Percentiles rank a stretch among this genome's conserved stretches.
Conservation (phyloP, 192 early-diverging fungal genomes). For the Coemansia sp. region DNA sequence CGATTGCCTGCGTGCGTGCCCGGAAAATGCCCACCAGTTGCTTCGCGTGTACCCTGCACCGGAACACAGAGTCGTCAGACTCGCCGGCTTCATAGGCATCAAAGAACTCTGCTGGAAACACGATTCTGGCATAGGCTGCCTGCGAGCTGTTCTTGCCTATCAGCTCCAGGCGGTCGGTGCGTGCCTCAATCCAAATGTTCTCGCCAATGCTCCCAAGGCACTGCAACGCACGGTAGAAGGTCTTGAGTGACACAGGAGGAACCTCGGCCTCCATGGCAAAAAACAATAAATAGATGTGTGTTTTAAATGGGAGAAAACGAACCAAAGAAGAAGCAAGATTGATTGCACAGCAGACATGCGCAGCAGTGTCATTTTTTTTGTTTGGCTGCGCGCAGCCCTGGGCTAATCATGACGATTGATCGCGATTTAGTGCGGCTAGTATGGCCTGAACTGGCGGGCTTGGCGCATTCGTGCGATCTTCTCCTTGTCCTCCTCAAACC, state of each 20-base stretch:
- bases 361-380: neutral
- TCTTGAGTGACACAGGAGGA: slow-evolving; percentile 43
- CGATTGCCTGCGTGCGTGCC: slow-evolving; percentile 31
- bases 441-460: slow-evolving; percentile 81
- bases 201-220: slow-evolving; percentile 63
- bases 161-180: slow-evolving; percentile 54
- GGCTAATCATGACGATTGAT: neutral
- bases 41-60: slow-evolving; percentile 44
- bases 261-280: slow-evolving; percentile 49
- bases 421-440: slow-evolving; percentile 51
- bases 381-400: slow-evolving; percentile 15
- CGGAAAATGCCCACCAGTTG: slow-evolving; percentile 47
- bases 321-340: neutral
- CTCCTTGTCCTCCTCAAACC: slow-evolving; percentile 91
- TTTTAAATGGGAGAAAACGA: neutral
- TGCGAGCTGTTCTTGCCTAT: slow-evolving; percentile 67
- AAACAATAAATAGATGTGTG: neutral
- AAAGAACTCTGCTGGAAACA: slow-evolving; percentile 63
- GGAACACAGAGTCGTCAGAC: slow-evolving; percentile 16
- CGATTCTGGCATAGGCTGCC: slow-evolving; percentile 61
- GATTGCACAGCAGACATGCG: neutral
- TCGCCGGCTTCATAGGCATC: slow-evolving; percentile 55
- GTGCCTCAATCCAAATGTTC: slow-evolving; percentile 61
- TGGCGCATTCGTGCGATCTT: slow-evolving; percentile 78
- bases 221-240: slow-evolving; percentile 58